Percentiles rank a stretch among this genome's conserved stretches.
Conservation (phyloP, 2,329 filamentous ascomycete species). For the Metarhizium humberi region DNA sequence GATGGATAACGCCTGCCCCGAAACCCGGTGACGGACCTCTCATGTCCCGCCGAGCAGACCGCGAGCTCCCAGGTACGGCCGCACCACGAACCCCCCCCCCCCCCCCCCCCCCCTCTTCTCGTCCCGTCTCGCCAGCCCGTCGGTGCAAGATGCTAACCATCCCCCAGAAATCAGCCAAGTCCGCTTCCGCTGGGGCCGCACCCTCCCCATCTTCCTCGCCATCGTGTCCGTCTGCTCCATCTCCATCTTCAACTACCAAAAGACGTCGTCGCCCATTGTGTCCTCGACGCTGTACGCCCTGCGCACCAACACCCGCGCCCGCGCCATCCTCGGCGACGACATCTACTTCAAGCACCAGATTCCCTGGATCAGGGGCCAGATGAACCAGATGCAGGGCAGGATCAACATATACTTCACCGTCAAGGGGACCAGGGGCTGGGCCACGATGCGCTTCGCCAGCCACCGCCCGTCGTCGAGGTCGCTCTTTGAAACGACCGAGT, state of each 20-base stretch:
- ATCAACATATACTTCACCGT: constrained; percentile 86
- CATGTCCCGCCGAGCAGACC: constrained; percentile 55
- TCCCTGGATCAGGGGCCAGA: constrained; percentile 75
- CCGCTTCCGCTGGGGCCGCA: constrained; percentile 55
- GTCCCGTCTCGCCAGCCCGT: too few species aligned
- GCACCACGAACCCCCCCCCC: background rate
- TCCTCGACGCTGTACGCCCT: constrained; percentile 84
- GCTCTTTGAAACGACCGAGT: constrained; percentile 80
- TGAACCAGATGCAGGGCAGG: constrained; percentile 87
- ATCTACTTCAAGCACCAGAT: constrained; percentile 73
- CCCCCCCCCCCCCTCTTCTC: background rate
- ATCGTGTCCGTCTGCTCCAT: constrained; percentile 63
- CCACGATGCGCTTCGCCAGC: constrained; percentile 73
- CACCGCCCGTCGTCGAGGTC: constrained; percentile 50
- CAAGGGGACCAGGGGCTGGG: constrained; percentile 63
- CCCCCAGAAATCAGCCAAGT: constrained; percentile 30
- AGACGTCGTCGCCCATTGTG: constrained; percentile 79
- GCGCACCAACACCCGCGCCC: constrained; percentile 66
- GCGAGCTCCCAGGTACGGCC: constrained; percentile 52
- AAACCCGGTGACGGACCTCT: constrained; percentile 52
- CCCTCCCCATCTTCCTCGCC: constrained; percentile 70
- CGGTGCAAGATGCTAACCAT: background rate
- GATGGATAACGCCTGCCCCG: constrained; percentile 44
- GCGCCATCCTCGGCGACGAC: constrained; percentile 75
- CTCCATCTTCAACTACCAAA: constrained; percentile 99